Base-by-base conservation (phyloP, 139 green algal genomes). In the Chlorella vulgaris region DNA sequence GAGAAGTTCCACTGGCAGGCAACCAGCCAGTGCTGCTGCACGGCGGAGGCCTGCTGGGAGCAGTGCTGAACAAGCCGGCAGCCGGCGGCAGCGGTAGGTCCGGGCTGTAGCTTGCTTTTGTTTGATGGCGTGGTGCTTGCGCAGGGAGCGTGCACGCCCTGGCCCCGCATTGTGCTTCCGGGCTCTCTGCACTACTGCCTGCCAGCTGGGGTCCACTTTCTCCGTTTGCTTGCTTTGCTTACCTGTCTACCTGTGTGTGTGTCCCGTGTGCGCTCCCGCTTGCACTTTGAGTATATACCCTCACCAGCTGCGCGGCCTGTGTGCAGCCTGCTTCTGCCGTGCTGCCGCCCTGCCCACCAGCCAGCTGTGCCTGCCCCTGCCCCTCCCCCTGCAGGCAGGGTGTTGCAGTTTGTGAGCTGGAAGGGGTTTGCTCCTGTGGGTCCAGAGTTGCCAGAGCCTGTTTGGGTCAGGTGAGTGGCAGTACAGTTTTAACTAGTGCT, bases 331-430 rank as follows among this genome's bases (percentile, higher is more conserved):
- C n/a, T n/a, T n/a, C n/a, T n/a, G n/a, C n/a, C n/a, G n/a, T n/a
- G n/a, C n/a, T n/a, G n/a, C n/a, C n/a, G n/a, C n/a, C n/a, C n/a
- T 42, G 8, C 43, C n/a, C 69, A 62, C 26, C 4, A n/a, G 43
- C 22, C 7, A 7, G 29, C 47, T 22, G 31, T 68, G 51, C 39
- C 21, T 24, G 5, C 47, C 0, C 22, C 47, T 58, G 65, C 38
- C 40, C 47, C 13, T 58, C 18, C n/a, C 2, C 53, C 53, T 42
- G 69, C 65, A 87, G 62, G 77, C 33, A 69, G 78, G 1, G 70
- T 55, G 26, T 18, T 88, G 38, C 77, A 83, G 53, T 83, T 88
- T 63, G 73, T 88, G 40, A 83, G 62, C 74, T 88, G 84, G 84
- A 63, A 42, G 66, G 66, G 65, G 40, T 88, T 88, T 50, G 50